Conservation (phyloP, 148 eudicot species). For the Rhododendron griersonianum region DNA sequence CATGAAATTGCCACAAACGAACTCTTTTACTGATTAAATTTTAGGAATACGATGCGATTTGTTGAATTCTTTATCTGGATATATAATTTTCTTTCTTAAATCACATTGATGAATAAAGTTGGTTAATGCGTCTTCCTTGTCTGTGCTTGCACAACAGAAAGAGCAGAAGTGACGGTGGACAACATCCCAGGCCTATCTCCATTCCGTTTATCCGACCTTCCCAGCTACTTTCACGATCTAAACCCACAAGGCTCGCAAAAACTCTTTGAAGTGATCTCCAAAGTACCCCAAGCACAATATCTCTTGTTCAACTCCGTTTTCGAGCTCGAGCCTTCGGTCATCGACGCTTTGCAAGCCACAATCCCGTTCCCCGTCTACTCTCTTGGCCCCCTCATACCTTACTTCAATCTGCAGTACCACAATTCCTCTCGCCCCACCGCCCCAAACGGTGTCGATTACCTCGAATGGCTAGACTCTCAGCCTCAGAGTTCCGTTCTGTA, state of each 20-base stretch:
- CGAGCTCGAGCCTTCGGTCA: slow-evolving; percentile 29
- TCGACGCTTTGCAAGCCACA: slow-evolving; percentile 11
- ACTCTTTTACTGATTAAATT: too few species aligned
- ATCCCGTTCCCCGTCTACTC: slow-evolving; percentile 21
- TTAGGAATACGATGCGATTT: too few species aligned
- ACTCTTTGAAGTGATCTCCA: background rate
- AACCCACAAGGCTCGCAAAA: background rate
- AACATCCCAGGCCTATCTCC: slow-evolving; percentile 32
- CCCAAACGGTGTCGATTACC: slow-evolving; percentile 1
- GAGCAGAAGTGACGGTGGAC: slow-evolving; percentile 28
- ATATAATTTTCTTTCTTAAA: background rate
- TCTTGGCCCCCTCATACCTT: slow-evolving; percentile 34
- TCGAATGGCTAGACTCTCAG: slow-evolving; percentile 37
- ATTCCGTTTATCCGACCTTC: slow-evolving; percentile 27
- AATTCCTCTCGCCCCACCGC: background rate
- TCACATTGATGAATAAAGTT: background rate
- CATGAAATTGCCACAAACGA: too few species aligned
- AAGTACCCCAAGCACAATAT: slow-evolving; percentile 19
- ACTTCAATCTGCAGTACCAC: background rate
- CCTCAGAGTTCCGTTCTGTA: slow-evolving; percentile 24
- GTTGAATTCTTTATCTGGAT: background rate
- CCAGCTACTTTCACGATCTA: background rate
- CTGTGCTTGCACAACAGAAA: background rate
- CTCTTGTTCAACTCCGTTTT: slow-evolving; percentile 28
- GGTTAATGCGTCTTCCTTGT: background rate